Percentiles rank a stretch among this genome's conserved stretches.
Evolutionary conservation across 2,329 filamentous ascomycete genomes (phyloP).

Genomic region (Nemania diffusa): DNA sequence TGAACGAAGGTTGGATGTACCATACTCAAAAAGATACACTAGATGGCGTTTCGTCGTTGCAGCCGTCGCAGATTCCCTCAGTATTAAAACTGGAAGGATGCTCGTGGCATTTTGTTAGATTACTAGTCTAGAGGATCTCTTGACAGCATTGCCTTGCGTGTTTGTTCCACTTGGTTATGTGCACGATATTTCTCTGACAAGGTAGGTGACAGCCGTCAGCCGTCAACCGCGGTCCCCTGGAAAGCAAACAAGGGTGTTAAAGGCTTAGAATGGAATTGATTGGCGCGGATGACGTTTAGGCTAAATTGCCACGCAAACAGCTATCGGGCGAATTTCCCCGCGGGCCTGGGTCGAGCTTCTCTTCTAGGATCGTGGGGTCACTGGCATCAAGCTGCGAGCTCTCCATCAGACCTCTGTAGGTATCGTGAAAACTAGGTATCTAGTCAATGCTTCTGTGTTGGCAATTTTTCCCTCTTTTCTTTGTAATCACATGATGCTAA

Average conservation of each 20-base stretch:
- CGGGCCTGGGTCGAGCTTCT: constrained; percentile 21
- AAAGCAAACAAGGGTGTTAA: background rate
- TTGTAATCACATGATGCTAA: constrained; percentile 14
- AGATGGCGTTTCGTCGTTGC: constrained; percentile 34
- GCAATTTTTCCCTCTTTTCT: background rate
- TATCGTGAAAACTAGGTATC: constrained; percentile 25
- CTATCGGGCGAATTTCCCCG: constrained; percentile 33
- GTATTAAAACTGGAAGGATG: background rate
- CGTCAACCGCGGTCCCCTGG: no score
- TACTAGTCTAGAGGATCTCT: constrained; percentile 4
- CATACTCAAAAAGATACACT: constrained; percentile 41
- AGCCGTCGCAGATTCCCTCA: constrained; percentile 23
- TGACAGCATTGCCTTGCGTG: background rate
- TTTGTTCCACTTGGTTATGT: background rate
- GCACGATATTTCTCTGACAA: background rate
- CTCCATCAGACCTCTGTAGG: constrained; percentile 10
- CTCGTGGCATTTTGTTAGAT: constrained; percentile 7
- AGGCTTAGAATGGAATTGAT: constrained; percentile 18
- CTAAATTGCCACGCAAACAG: constrained; percentile 31
- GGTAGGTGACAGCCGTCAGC: no score
- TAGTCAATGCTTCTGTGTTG: background rate
- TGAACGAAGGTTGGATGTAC: constrained; percentile 41
- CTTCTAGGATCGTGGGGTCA: constrained; percentile 27
- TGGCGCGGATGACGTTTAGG: constrained; percentile 33
- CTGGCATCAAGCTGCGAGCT: constrained; percentile 13